Conservation (phyloP, 176 grass and related monocot genomes). For the Triticum aestivum region DNA sequence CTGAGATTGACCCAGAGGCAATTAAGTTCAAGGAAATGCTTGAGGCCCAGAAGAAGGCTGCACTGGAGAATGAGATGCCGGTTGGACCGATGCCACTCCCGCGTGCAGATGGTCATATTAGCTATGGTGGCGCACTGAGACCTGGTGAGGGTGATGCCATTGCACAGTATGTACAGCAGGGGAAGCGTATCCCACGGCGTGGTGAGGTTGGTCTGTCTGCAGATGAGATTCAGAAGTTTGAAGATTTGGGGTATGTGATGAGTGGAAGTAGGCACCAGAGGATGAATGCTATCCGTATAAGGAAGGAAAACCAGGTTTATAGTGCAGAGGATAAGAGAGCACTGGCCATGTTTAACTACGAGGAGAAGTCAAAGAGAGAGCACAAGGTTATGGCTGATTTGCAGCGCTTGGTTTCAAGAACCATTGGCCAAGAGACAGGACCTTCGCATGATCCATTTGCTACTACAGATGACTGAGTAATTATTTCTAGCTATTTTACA, state of each 20-base stretch:
- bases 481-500: slow-evolving; percentile 27
- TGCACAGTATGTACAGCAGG: slow-evolving; percentile 95
- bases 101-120: slow-evolving; percentile 82
- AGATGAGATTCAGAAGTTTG: slow-evolving; percentile 93
- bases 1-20: slow-evolving; percentile 73
- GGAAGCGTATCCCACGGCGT: slow-evolving; percentile 95
- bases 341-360: slow-evolving; percentile 95
- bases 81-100: slow-evolving; percentile 82
- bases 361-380: slow-evolving; percentile 88
- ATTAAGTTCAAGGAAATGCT: slow-evolving; percentile 88
- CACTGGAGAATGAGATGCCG: slow-evolving; percentile 68
- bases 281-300: slow-evolving; percentile 98
- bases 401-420: slow-evolving; percentile 91
- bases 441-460: slow-evolving; percentile 86
- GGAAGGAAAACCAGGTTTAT: slow-evolving; percentile 98
- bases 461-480: slow-evolving; percentile 55
- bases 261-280: slow-evolving; percentile 96
- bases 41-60: slow-evolving; percentile 87
- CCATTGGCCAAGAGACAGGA: slow-evolving; percentile 78
- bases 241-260: slow-evolving; percentile 93
- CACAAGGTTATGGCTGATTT: slow-evolving; percentile 97
- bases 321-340: slow-evolving; percentile 99
- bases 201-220: slow-evolving; percentile 96
- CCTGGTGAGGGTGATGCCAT: slow-evolving; percentile 99
- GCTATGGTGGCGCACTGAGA: slow-evolving; percentile 93